phyloP scores from a whole-genome alignment of 2,329 filamentous ascomycete genomes.

The Trichoderma hamatum region DNA sequence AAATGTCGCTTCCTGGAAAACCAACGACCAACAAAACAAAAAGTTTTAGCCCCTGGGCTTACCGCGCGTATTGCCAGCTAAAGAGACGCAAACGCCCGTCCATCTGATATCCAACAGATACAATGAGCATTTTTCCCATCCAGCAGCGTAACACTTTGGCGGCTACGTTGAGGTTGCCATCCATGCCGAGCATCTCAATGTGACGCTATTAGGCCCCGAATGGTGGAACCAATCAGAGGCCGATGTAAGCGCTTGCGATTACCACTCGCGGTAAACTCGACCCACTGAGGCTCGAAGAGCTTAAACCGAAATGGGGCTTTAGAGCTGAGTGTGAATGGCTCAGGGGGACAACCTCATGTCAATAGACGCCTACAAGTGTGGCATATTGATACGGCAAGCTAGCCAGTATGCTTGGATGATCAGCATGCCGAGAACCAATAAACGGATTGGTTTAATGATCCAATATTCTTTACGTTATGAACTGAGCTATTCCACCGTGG shows the following conservation, averaged over 20 bases:
- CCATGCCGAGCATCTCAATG: slow-evolving; percentile 29
- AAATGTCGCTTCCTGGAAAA: background rate
- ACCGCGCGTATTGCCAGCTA: slow-evolving; percentile 16
- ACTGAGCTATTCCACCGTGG: background rate
- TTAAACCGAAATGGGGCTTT: slow-evolving; percentile 28
- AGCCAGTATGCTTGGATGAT: background rate
- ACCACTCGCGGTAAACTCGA: slow-evolving; percentile 35
- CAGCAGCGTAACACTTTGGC: slow-evolving; percentile 15
- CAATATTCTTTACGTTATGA: background rate
- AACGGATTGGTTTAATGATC: background rate
- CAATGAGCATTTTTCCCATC: slow-evolving; percentile 1
- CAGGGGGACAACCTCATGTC: slow-evolving; percentile 13
- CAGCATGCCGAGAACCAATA: background rate
- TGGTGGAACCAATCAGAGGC: slow-evolving; percentile 34
- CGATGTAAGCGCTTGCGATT: slow-evolving; percentile 38
- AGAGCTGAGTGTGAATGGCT: background rate
- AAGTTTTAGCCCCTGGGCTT: background rate
- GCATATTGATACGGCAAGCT: background rate
- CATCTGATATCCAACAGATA: slow-evolving; percentile 2
- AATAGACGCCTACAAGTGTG: slow-evolving; percentile 1
- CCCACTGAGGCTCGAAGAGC: slow-evolving; percentile 33
- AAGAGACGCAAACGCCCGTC: background rate
- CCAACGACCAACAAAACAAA: background rate
- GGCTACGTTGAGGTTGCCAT: slow-evolving; percentile 26
- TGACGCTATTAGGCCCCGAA: slow-evolving; percentile 31